phyloP scores from a whole-genome alignment of 2,329 filamentous ascomycete genomes.

The Myriosclerotinia curreyana region DNA sequence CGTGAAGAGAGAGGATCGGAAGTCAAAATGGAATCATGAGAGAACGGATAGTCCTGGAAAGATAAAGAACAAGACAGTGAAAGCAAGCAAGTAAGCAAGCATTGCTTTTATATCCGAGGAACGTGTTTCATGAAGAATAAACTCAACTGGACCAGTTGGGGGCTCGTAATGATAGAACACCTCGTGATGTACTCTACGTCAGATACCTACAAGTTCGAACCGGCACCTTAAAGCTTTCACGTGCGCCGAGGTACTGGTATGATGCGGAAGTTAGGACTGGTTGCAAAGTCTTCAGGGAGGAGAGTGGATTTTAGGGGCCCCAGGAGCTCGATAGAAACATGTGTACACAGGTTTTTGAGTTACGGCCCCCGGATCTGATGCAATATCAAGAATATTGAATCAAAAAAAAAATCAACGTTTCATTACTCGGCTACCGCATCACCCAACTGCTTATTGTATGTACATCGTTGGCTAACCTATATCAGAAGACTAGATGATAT shows the following conservation, averaged over 20 bases:
- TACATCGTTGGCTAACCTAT: neutral
- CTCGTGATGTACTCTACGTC: constrained; percentile 8
- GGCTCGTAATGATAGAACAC: neutral
- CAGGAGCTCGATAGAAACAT: neutral
- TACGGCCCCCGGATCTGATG: neutral
- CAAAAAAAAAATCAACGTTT: neutral
- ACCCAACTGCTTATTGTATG: neutral
- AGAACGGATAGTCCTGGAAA: neutral
- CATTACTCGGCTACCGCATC: constrained; percentile 10
- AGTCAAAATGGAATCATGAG: constrained; percentile 22
- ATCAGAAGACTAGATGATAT: neutral
- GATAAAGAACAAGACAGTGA: neutral
- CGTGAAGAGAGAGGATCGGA: constrained; percentile 30
- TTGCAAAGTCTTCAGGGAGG: neutral
- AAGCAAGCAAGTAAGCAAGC: neutral
- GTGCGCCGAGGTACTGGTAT: neutral
- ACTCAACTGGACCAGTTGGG: neutral
- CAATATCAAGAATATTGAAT: neutral
- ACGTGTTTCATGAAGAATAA: neutral
- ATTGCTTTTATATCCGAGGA: neutral
- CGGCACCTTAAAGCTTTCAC: neutral
- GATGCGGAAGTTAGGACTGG: neutral
- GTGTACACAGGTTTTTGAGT: neutral
- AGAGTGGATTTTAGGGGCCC: neutral
- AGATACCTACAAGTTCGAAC: neutral